Percentiles rank a stretch among this genome's conserved stretches.
phyloP scores from a whole-genome alignment of 1,284 basidiomycete genomes.

The Ceratobasidium sp. region DNA sequence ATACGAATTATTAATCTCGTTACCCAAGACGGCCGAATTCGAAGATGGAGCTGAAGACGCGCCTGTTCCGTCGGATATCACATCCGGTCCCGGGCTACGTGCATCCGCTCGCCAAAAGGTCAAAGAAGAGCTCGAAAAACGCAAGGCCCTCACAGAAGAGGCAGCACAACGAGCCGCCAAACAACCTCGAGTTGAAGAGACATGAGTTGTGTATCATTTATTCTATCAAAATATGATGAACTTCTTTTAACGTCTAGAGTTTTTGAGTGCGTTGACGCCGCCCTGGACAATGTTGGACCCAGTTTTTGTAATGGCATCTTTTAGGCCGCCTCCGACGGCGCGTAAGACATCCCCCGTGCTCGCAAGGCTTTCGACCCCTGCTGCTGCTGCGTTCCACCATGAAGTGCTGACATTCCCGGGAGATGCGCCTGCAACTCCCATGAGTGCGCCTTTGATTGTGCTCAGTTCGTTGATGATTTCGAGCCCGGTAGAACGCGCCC shows the following conservation, averaged over 20 bases:
- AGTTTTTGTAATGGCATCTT: constrained; percentile 23
- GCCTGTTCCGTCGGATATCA: constrained; percentile 26
- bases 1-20: constrained; percentile 62
- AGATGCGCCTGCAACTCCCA: constrained; percentile 73
- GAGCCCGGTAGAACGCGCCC: constrained; percentile 83
- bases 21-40: constrained; percentile 66
- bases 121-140: constrained; percentile 37
- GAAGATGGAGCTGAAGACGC: constrained; percentile 49
- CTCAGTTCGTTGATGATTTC: constrained; percentile 90
- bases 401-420: constrained; percentile 34
- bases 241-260: constrained; percentile 4
- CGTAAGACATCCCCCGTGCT: constrained; percentile 45
- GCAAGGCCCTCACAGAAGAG: constrained; percentile 25
- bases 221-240: constrained; percentile 12
- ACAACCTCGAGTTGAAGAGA: constrained; percentile 19
- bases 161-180: constrained; percentile 12
- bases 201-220: constrained; percentile 2
- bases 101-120: constrained; percentile 30
- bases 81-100: constrained; percentile 27
- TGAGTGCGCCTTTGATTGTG: constrained; percentile 77
- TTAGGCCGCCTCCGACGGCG: constrained; percentile 29
- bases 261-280: constrained; percentile 20
- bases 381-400: constrained; percentile 51
- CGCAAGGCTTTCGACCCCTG: constrained; percentile 51
- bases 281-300: constrained; percentile 13